Evolutionary conservation across 352 stramenopile genomes (phyloP).

Genomic region (Phytophthora multivora): DNA sequence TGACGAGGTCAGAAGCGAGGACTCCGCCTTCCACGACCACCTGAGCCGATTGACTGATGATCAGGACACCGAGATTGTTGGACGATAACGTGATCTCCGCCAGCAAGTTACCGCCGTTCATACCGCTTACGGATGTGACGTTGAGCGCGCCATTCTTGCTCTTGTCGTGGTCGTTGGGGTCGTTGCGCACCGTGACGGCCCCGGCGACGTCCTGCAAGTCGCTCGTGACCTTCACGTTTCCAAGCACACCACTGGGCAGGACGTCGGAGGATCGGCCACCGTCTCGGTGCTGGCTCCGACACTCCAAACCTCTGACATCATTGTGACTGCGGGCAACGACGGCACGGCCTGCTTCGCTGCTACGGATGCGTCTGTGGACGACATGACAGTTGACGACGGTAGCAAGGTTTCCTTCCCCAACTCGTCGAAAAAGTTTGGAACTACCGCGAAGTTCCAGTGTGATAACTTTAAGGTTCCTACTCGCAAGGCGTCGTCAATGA

Average conservation of each 20-base stretch:
- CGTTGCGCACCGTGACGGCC: neutral
- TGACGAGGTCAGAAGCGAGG: neutral
- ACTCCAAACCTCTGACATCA: neutral
- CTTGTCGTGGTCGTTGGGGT: neutral
- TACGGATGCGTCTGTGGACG: neutral
- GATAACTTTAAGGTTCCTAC: neutral
- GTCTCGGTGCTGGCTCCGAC: neutral
- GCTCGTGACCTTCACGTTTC: neutral
- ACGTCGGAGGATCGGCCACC: neutral
- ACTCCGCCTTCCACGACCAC: neutral
- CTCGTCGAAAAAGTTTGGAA: neutral
- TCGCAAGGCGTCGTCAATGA: neutral
- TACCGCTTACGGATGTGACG: neutral
- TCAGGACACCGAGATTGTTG: neutral
- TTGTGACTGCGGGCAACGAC: neutral
- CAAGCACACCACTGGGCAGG: neutral
- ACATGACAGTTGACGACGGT: neutral
- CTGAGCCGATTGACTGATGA: neutral
- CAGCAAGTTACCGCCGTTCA: neutral
- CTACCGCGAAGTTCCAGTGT: neutral
- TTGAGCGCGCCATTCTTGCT: neutral
- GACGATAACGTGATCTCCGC: neutral
- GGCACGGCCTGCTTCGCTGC: neutral
- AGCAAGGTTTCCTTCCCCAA: neutral
- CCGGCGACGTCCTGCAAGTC: neutral